These are phyloP conservation scores for Termitomyces sp. DNA, from an alignment of 768 basidiomycete genomes.

Conservation along the genomic window DNA sequence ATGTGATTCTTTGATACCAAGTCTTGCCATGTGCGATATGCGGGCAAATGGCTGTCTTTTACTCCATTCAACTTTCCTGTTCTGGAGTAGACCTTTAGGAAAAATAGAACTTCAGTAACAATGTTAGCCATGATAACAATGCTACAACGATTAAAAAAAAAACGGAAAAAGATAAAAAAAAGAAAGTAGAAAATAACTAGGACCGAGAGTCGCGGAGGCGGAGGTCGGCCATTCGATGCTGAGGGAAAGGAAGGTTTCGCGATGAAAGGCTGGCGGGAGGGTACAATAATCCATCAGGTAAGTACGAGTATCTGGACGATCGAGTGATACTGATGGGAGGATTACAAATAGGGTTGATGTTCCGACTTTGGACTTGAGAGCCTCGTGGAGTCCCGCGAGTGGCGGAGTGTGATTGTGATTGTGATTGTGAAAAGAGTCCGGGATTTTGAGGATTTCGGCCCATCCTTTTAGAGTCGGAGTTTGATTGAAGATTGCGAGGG, in stretches of 20 bases:
- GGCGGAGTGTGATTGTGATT: background rate
- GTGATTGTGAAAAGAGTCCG: background rate
- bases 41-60: background rate
- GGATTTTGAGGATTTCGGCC: no score
- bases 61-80: background rate
- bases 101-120: no score
- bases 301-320: background rate
- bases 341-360: conserved; percentile 6
- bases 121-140: background rate
- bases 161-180: no score
- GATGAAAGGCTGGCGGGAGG: background rate
- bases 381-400: conserved; percentile 1
- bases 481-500: background rate
- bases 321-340: background rate
- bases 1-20: conserved; percentile 2
- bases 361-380: conserved; percentile 12
- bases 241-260: background rate
- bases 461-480: background rate
- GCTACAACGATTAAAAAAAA: background rate
- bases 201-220: background rate
- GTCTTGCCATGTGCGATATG: background rate
- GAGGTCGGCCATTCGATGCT: background rate
- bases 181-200: background rate
- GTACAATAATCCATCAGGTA: background rate
- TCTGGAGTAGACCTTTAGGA: no score